Conservation (phyloP, 495 filamentous ascomycete species). For the Lasiosphaeriaceae sp. region DNA sequence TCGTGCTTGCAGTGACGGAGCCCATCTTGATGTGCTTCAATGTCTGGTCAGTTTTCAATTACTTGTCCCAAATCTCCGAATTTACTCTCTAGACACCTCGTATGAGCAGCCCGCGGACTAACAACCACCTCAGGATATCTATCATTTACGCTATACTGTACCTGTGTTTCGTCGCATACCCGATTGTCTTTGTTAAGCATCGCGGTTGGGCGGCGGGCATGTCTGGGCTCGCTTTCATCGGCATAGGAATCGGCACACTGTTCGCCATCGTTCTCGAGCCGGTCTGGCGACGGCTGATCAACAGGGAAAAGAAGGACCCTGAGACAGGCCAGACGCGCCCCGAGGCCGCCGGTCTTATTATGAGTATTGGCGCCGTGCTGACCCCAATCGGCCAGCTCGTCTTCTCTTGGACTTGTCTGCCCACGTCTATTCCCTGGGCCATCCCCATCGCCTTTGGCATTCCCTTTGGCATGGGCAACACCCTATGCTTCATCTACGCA, state of each 20-base stretch:
- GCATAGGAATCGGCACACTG: conserved; percentile 74
- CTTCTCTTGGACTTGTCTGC: conserved; percentile 79
- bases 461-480: conserved; percentile 76
- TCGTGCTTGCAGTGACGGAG: conserved; percentile 74
- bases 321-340: conserved; percentile 62
- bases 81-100: not conserved
- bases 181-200: conserved; percentile 69
- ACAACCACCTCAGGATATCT: conserved; percentile 34
- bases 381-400: conserved; percentile 69
- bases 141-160: conserved; percentile 70
- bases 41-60: conserved; percentile 41
- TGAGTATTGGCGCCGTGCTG: conserved; percentile 65
- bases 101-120: not conserved
- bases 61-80: no score
- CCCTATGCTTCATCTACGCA: conserved; percentile 73
- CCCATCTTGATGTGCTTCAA: conserved; percentile 87
- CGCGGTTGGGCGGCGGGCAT: conserved; percentile 73
- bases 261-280: conserved; percentile 66
- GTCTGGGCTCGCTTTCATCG: conserved; percentile 72
- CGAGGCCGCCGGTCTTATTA: conserved; percentile 69
- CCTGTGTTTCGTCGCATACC: conserved; percentile 80
- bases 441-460: conserved; percentile 71
- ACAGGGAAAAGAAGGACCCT: conserved; percentile 63
- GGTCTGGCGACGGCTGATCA: conserved; percentile 67
- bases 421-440: conserved; percentile 68